Evolutionary conservation across 2,329 filamentous ascomycete genomes (phyloP).

Genomic region (Aspergillus melleus): DNA sequence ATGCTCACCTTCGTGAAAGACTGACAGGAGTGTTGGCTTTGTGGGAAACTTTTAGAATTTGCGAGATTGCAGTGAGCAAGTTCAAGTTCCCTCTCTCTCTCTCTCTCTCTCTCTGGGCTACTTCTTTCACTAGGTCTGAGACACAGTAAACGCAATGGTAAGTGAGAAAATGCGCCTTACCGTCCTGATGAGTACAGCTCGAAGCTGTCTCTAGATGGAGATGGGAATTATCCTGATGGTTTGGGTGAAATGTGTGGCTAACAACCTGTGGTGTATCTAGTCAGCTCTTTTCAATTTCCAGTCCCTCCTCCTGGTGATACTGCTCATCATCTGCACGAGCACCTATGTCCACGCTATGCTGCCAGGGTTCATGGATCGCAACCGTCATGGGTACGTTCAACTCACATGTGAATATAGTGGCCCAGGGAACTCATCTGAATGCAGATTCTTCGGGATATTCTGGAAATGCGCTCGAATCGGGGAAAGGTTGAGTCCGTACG

Average conservation of each 20-base stretch:
- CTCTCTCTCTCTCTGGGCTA: no score
- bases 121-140: neutral
- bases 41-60: no score
- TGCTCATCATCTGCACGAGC: conserved; percentile 94
- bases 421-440: neutral
- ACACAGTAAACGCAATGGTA: neutral
- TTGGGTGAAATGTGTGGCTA: neutral
- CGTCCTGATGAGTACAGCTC: no score
- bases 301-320: conserved; percentile 87
- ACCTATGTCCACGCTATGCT: conserved; percentile 90
- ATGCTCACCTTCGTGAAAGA: neutral
- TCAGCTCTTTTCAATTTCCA: conserved; percentile 99
- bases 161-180: neutral
- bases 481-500: conserved; percentile 90
- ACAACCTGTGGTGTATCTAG: conserved; percentile 48
- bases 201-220: no score
- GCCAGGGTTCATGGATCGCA: conserved; percentile 84
- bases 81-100: no score
- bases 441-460: conserved; percentile 77
- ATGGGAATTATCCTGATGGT: no score
- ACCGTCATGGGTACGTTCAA: conserved; percentile 76
- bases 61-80: no score
- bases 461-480: conserved; percentile 96
- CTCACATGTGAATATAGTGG: neutral
- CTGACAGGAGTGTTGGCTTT: no score